Evolutionary conservation across 176 grass and related monocot species (phyloP).

Genomic region (Guadua angustifolia): DNA sequence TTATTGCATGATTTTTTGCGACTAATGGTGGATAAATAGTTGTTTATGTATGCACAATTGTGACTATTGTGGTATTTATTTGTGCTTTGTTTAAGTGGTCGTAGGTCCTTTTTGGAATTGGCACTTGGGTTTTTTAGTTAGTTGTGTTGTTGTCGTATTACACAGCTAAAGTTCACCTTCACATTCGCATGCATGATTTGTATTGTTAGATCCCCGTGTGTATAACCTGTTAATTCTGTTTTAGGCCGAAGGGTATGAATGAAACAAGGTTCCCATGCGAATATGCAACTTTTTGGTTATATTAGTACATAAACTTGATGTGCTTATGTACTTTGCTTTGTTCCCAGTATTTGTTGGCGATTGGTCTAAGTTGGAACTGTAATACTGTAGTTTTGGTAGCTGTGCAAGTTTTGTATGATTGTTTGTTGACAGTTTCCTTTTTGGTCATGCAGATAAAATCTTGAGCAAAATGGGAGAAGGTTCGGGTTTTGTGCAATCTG

Average conservation of each 20-base stretch:
- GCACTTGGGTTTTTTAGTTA: background rate
- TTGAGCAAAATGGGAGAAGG: constrained; percentile 98
- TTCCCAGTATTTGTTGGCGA: background rate
- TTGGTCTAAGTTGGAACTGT: background rate
- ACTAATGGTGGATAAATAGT: background rate
- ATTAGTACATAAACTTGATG: constrained; percentile 21
- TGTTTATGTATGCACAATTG: background rate
- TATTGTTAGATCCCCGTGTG: background rate
- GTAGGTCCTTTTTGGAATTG: background rate
- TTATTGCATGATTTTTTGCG: background rate
- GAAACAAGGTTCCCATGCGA: constrained; percentile 13
- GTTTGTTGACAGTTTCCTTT: constrained; percentile 47
- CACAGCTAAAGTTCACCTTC: background rate
- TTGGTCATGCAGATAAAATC: constrained; percentile 82
- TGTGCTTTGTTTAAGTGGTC: background rate
- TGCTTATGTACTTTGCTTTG: background rate
- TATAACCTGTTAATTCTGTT: constrained; percentile 15
- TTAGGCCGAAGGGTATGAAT: constrained; percentile 6
- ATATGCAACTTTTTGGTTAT: background rate
- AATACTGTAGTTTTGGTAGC: background rate
- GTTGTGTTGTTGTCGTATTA: background rate
- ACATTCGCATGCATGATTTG: background rate
- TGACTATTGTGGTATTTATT: background rate
- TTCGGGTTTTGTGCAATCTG: constrained; percentile 55
- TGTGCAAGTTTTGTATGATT: constrained; percentile 18